Base-by-base conservation (phyloP, 139 green algal genomes). In the Micromonas pusilla region DNA sequence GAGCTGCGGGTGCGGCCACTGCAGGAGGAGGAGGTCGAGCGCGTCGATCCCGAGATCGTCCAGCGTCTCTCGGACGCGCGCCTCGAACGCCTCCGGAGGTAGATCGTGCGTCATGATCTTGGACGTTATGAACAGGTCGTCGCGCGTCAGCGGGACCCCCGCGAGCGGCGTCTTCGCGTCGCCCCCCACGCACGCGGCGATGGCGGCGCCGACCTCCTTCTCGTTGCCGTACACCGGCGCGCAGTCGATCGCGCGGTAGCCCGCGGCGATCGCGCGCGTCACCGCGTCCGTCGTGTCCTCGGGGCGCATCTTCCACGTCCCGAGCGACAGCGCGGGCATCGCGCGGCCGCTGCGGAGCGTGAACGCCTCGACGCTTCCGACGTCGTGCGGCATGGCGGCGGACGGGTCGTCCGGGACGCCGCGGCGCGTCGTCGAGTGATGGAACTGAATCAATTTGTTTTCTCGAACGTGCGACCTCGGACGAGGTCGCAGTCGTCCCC, bases 181-280 rank as follows among this genome's bases (percentile, higher is more conserved):
- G 2, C 30, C 64, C 2, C 26, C 30, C 26, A 72, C 1, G 31
- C 30, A 72, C 25, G 1, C 3, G 2, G 52, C 26, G 54, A 82
- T 66, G 30, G 77, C 77, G 3, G 33, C 66, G 3, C 77, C 77
- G 36, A 82, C 70, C 52, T 78, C 38, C 20, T 2, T 36, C 77
- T 82, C 32, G 32, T 82, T 82, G 19, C 26, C 16, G 64, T 82
- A 82, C 33, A 77, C 68, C 33, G 68, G 38, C 36, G 77, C 77
- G 30, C 66, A 78, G 67, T 82, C 77, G 36, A 82, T 38, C 19
- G 71, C 70, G 26, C 77, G 45, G 33, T 73, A 78, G 6, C 77
- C 77, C 13, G 37, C 45, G 1, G 20, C 5, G 21, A 82, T 33
- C 1, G 76, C 76, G 66, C 26, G 19, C 1, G n/a, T n/a, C 26